Evolutionary conservation across 805 yeast genomes (phyloP), one percentile per base, ranked within the genome.

Genomic region (Metahyphopichia silvanorum): DNA sequence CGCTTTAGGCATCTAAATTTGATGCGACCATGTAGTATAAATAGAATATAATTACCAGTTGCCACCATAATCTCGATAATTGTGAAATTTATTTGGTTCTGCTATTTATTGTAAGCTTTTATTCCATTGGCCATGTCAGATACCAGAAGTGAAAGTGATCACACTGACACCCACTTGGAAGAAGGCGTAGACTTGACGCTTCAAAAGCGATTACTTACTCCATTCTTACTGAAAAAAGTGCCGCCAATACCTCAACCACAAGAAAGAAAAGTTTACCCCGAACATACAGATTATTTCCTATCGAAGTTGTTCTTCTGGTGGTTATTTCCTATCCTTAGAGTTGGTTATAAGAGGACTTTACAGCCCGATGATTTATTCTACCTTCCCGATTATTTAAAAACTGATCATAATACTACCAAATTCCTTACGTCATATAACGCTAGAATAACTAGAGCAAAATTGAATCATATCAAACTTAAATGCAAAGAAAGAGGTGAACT

Each of bases 261-360:
- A 2, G 79, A 77, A 39, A 52, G 85, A 34, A 48, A 35, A 10
- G 48, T 43, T 4, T 77, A 62, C 47, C 84, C 83, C 0, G 59
- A 53, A 32, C 37, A 45, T 18, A 42, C 48, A 9, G 62, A 70
- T 11, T 69, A 69, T 33, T 25, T 55, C 18, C 5, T 77, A 8
- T 65, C 69, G 10, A 58, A 58, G 42, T 29, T 66, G 0, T 73
- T 78, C 44, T 77, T 82, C 51, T 70, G 80, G 76, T 85, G 91
- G 89, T 55, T 84, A 28, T 46, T 58, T 16, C 88, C 88, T 0
- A 45, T 84, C 25, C 57, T 85, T 65, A 59, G 56, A 11, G 72
- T 74, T 6, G 93, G 94, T 5, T 84, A 84, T 54, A 80, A 77
- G 53, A 67, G 93, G 48, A 82, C 89, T 0, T 57, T 85, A 27